A percentile compares a stretch with the other conserved stretches of the same genome.
Conservation (phyloP, 352 stramenopile genomes). For the Globisporangium ultimum region DNA sequence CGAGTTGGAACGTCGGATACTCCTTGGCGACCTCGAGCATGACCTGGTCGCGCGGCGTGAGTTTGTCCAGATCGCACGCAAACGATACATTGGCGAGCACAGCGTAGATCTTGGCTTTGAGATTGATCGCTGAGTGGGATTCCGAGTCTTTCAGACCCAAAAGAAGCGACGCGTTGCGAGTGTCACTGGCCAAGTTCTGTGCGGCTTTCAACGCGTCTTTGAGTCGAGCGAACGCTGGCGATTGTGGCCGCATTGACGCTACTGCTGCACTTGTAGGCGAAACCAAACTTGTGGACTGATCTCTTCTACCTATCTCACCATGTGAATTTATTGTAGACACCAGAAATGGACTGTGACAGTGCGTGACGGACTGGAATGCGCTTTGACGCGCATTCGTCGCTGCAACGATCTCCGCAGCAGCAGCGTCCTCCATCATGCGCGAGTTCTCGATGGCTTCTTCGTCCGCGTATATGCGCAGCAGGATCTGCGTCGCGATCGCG, state of each 20-base stretch:
- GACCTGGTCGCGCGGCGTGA: conserved; percentile 48
- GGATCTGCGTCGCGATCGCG: conserved; percentile 45
- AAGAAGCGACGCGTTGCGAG: conserved; percentile 15
- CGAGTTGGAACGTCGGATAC: conserved; percentile 59
- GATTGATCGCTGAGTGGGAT: conserved; percentile 43
- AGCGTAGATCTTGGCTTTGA: conserved; percentile 72
- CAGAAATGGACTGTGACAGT: conserved; percentile 40
- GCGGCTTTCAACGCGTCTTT: conserved; percentile 65
- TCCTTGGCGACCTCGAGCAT: conserved; percentile 77
- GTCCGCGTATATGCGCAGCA: conserved; percentile 63
- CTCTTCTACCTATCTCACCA: not conserved
- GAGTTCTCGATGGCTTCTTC: conserved; percentile 49
- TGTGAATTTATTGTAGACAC: conserved; percentile 15
- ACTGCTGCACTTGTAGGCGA: conserved; percentile 1
- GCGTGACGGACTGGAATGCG: conserved; percentile 49
- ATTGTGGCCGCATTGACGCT: conserved; percentile 26
- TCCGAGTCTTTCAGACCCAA: conserved; percentile 30
- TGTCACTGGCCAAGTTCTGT: conserved; percentile 24
- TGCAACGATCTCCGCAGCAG: conserved; percentile 17
- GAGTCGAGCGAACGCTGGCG: conserved; percentile 62
- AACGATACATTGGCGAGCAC: conserved; percentile 67
- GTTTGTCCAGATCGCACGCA: conserved; percentile 19
- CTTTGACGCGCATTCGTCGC: conserved; percentile 31
- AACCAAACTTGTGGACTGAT: not conserved
- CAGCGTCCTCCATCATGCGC: conserved; percentile 6